Evolutionary conservation across 2,329 filamentous ascomycete species (phyloP), one percentile per base, ranked within the genome.

Genomic region (Alternaria viburni): DNA sequence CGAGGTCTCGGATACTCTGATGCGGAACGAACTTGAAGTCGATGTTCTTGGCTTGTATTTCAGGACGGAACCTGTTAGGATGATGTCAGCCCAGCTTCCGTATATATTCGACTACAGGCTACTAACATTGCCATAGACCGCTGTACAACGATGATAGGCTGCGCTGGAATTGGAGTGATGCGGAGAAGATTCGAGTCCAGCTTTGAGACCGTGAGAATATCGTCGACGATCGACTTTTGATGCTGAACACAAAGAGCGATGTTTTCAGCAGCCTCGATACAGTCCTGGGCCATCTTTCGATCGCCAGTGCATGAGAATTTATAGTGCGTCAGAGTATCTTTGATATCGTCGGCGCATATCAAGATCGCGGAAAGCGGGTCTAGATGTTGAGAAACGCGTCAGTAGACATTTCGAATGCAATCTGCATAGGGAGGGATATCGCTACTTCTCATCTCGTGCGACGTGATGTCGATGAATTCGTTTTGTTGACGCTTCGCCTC

Each of bases 181-280:
- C 72, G 68, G 8, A 79, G 50, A 6, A 75, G 62, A 8, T 77
- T 74, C 0, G 72, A 77, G 45, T 78, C 74, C 7, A 76, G 62
- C 44, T 77, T 77, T 5, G 75, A 77, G 11, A 79, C 69, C 2
- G 75, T 79, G 4, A 79, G 68, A 17, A 77, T 74, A 51, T 79
- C 76, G 44, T 79, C 76, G 6, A 77, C 73, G 21, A 79, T 77
- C 1, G 71, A 67, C 59, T 79, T 78, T 51, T 78, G 75, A 56
- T 80, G 77, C 51, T 77, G 71, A 3, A 72, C 72, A 55, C 77
- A 79, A 11, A 77, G 65, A 10, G 69, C 86, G 69, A 89, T 78
- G 12, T 77, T 79, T 36, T 78, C 73, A 9, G 73, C 71, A 15
- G 76, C 73, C 51, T 79, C 76, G 21, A 77, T 67, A 28, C 74